Evolutionary conservation across 768 basidiomycete species (phyloP).

Genomic region (Kwoniella dendrophila): DNA sequence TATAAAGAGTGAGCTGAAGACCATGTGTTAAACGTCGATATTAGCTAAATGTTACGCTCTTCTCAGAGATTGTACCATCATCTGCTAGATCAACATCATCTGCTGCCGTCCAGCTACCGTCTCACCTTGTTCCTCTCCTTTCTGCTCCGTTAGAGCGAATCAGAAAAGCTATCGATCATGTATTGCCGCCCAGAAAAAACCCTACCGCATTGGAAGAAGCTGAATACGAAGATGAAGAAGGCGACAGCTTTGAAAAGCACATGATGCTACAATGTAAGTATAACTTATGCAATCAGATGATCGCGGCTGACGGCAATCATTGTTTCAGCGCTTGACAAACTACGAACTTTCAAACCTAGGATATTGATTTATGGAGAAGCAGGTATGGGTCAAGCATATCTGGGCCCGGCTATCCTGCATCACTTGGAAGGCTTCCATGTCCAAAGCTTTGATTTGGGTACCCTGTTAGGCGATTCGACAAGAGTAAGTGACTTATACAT

Average conservation of each 20-base stretch:
- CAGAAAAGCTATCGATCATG: constrained; percentile 70
- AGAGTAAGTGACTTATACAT: constrained; percentile 63
- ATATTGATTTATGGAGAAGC: constrained; percentile 75
- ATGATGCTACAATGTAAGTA: constrained; percentile 81
- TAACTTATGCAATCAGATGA: neutral
- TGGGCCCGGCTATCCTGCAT: constrained; percentile 88
- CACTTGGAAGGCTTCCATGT: constrained; percentile 94
- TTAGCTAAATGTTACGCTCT: neutral
- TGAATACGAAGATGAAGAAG: constrained; percentile 78
- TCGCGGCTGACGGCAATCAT: too few relatives aligned
- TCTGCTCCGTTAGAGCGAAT: constrained; percentile 69
- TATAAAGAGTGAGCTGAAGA: constrained; percentile 73
- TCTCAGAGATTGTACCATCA: constrained; percentile 84
- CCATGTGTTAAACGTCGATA: neutral
- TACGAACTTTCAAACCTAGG: constrained; percentile 86
- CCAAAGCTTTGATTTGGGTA: constrained; percentile 88
- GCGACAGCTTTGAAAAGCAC: constrained; percentile 85
- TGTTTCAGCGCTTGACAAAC: constrained; percentile 79
- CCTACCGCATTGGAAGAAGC: constrained; percentile 89
- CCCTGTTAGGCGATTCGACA: constrained; percentile 82
- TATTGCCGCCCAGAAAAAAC: constrained; percentile 78
- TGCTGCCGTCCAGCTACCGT: constrained; percentile 78
- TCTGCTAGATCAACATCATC: constrained; percentile 89
- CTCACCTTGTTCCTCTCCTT: constrained; percentile 79
- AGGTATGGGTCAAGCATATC: constrained; percentile 89